Evolutionary conservation across 140 eudicot genomes (phyloP), one percentile per base, ranked within the genome.

Genomic region (Flaveria floridana): DNA sequence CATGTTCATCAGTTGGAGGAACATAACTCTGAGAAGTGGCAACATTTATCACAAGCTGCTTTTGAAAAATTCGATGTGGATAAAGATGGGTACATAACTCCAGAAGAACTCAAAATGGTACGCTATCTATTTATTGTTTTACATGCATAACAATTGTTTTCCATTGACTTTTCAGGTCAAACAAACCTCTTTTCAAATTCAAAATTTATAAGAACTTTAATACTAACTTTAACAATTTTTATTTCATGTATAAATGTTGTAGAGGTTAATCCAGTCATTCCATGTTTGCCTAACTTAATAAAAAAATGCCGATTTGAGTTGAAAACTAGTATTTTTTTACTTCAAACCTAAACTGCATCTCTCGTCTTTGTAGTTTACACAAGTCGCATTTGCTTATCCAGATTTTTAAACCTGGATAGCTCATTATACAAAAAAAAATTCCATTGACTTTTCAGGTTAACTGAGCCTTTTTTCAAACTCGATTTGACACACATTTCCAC

Each of bases 1-100:
- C 98, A 90, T 81, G 98, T 93, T 78, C 96, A 93, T 82, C 98
- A 93, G 52, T 74, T 93, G 69, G 97, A 93, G 71, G 96, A 93
- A 84, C 96, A 88, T 77, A 83, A 93, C 79, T 79, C 90, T 15
- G 89, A 71, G 42, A 93, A 89, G 86, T 93, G 98, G 98, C 91
- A 85, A 70, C 87, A 82, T 8, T 70, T 84, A 78, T 93, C 98
- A 51, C 95, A 89, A 76, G 94, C 96, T 57, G 98, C 98, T 56
- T 93, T 93, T 51, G 96, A 93, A 51, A 93, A 93, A 75, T 93
- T 93, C 48, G 98, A 93, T 52, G 97, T 93, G 25, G 98, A 93
- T 75, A 86, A 50, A 88, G 98, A 93, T 72, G 98, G 98, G 20
- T 93, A 68, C 78, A 93, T 93, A 75, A 93, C 97, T 58, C 91